Percentiles rank a stretch among this genome's conserved stretches.
Conservation (phyloP, 1,284 basidiomycete genomes). For the Wallemia mellicola region DNA sequence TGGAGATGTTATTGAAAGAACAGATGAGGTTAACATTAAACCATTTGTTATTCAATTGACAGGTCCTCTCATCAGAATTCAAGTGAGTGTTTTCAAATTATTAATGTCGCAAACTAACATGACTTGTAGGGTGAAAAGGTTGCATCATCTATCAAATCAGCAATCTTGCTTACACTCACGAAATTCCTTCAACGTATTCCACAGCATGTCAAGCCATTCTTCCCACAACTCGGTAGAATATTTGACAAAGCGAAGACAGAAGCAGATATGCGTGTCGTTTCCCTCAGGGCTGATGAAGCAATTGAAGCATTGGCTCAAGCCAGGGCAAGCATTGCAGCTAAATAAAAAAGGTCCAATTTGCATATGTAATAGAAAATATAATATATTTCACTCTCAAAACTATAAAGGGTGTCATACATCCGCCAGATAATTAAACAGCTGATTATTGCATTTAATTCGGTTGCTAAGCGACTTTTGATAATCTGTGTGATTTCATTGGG, state of each 20-base stretch:
- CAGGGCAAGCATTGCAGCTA: background rate
- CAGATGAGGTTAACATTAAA: conserved; percentile 65
- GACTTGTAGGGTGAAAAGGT: conserved; percentile 54
- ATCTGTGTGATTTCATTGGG: no score
- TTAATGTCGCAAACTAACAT: background rate
- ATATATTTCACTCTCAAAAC: background rate
- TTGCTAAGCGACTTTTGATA: no score
- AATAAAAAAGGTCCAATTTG: background rate
- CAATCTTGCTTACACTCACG: conserved; percentile 50
- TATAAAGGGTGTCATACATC: no score
- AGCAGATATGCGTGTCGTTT: background rate
- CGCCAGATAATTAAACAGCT: background rate
- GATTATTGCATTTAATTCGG: background rate
- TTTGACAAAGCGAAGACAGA: conserved; percentile 53
- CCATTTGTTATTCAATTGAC: conserved; percentile 90
- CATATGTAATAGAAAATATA: background rate
- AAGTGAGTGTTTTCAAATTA: background rate
- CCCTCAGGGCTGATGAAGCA: background rate
- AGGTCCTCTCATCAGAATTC: conserved; percentile 71
- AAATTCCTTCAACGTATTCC: conserved; percentile 61
- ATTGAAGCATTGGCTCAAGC: background rate
- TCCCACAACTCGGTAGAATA: conserved; percentile 84
- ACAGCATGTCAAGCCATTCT: conserved; percentile 80
- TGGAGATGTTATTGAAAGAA: conserved; percentile 73
- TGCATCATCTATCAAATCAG: conserved; percentile 68